These are phyloP conservation scores for Pseudopyricularia cyperi DNA, from an alignment of 2,329 filamentous ascomycete species.

Conservation along the genomic window DNA sequence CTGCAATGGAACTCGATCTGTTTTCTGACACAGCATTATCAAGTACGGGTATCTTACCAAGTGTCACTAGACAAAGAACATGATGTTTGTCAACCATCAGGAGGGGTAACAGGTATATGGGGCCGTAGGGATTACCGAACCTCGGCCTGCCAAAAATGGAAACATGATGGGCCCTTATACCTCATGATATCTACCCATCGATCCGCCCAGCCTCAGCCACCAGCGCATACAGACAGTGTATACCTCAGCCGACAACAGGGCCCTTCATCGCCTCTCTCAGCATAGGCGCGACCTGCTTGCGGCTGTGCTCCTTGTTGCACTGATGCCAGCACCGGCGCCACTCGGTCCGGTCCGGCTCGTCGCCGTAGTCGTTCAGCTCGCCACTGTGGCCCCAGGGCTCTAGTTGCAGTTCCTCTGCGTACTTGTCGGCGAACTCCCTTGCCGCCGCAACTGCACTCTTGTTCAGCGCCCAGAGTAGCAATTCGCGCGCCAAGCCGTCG, in stretches of 20 bases:
- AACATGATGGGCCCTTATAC: too few relatives aligned
- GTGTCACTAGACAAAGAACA: too few relatives aligned
- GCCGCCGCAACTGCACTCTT: slow-evolving; percentile 34
- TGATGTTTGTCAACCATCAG: too few relatives aligned
- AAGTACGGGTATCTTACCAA: too few relatives aligned
- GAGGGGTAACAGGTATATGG: too few relatives aligned
- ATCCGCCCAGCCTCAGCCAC: too few relatives aligned
- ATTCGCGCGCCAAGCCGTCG: slow-evolving; percentile 48
- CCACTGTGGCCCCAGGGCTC: slow-evolving; percentile 35
- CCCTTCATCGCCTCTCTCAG: slow-evolving; percentile 41
- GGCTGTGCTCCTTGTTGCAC: slow-evolving; percentile 43
- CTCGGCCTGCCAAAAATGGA: too few relatives aligned
- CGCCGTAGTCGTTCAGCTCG: slow-evolving; percentile 24
- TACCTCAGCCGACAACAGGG: background rate
- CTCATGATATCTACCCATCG: too few relatives aligned
- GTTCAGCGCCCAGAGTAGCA: slow-evolving; percentile 52
- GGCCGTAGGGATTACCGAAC: too few relatives aligned
- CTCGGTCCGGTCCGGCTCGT: slow-evolving; percentile 16
- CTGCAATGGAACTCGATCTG: too few relatives aligned
- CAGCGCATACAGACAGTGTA: too few relatives aligned
- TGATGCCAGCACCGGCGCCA: slow-evolving; percentile 57
- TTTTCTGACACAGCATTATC: too few relatives aligned
- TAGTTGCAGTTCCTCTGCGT: slow-evolving; percentile 38
- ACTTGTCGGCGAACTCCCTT: slow-evolving; percentile 36
- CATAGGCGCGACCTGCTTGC: slow-evolving; percentile 58